Base-by-base conservation (phyloP, 805 yeast genomes). In the Cyberlindnera americana region DNA sequence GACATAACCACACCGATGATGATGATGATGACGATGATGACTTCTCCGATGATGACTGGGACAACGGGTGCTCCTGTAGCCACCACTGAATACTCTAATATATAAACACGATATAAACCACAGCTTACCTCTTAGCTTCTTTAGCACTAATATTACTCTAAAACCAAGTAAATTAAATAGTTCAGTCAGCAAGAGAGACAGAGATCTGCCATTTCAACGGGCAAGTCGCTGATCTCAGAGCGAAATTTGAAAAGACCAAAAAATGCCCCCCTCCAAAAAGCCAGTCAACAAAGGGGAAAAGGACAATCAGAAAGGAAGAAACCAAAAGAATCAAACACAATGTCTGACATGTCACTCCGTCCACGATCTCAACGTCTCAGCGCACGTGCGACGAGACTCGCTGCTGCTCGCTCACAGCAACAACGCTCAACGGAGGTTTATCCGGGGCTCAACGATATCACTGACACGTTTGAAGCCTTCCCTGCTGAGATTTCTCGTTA, bases 371-470 rank as follows among this genome's bases (percentile, higher is more conserved):
- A 59, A 41, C 53, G 68, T 25, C 52, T 60, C 17, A 41, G 45
- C 19, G 47, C 49, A 11, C 37, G 46, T n/a, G 43, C 31, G 18
- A 14, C 39, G 13, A 36, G 39, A 25, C 30, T 34, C 29, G 38
- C 40, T 25, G 25, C 26, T 15, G 22, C 35, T 24, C 53, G 54
- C 19, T 11, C 39, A 5, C 37, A 35, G 14, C 49, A 47, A 54
- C 34, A 40, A 11, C 33, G 38, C 8, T 45, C 43, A 41, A 54
- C 52, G 38, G 78, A 77, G 53, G 56, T 75, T 37, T 81, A 73
- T 49, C 95, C 96, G 0, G 98, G 97, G 1, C 68, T 93, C 38
- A 91, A 90, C 64, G 99, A 93, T 60, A 76, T 93, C 40, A 72
- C 86, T 32, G 99, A 93, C 65, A 90, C 89, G 1, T 75, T 91